A percentile compares a stretch with the other conserved stretches of the same genome.
Evolutionary conservation across 2,329 filamentous ascomycete genomes (phyloP).

Genomic region (Alternaria metachromatica): DNA sequence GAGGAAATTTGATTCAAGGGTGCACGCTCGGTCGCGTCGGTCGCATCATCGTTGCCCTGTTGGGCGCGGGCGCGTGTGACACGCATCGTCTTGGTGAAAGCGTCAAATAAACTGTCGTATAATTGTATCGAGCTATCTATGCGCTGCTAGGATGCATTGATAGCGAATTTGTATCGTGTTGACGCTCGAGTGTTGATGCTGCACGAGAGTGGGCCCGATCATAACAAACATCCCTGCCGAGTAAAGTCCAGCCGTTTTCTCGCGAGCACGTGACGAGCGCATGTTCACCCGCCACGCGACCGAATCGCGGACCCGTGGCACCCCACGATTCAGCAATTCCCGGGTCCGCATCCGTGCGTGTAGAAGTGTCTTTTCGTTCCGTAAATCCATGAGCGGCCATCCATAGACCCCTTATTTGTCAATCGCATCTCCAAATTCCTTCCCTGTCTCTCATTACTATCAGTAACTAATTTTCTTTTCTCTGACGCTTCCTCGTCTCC

Average conservation of each 20-base stretch:
- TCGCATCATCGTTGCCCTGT: constrained; percentile 46
- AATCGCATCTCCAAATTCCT: neutral
- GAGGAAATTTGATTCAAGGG: constrained; percentile 51
- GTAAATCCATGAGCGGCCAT: constrained; percentile 1
- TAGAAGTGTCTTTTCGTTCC: neutral
- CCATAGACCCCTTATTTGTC: neutral
- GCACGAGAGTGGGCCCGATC: constrained; percentile 17
- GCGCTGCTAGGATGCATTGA: constrained; percentile 23
- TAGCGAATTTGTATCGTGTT: constrained; percentile 17
- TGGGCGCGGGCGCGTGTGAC: constrained; percentile 55
- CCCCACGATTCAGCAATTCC: constrained; percentile 8
- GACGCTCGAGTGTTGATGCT: constrained; percentile 27
- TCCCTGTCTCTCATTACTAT: neutral
- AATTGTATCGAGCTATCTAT: constrained; percentile 12
- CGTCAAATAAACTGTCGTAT: neutral
- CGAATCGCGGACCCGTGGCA: constrained; percentile 3
- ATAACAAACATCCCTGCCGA: constrained; percentile 26
- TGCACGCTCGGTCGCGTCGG: constrained; percentile 45
- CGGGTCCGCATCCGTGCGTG: constrained; percentile 9
- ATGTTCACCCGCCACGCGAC: constrained; percentile 11
- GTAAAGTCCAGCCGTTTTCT: constrained; percentile 13
- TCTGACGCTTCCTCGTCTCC: constrained; percentile 1
- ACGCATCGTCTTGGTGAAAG: constrained; percentile 42
- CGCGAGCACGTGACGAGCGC: constrained; percentile 19
- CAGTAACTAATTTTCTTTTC: neutral